Percentiles rank a stretch among this genome's conserved stretches.
These are phyloP conservation scores for Theileria equi DNA, from an alignment of 169 alveolate species.

Conservation along the genomic window DNA sequence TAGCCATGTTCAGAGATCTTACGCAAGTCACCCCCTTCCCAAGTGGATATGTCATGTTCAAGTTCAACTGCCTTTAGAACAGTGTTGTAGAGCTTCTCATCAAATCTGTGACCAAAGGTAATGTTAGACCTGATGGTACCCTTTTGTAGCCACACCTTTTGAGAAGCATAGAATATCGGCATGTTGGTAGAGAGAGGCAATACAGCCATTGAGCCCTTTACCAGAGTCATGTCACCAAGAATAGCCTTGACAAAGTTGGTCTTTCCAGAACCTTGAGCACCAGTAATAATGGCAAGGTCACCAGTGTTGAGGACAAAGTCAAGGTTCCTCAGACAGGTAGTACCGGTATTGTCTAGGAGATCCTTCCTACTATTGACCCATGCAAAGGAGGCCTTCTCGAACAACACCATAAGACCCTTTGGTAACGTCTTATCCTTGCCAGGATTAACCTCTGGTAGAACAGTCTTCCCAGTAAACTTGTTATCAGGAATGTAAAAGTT, in stretches of 20 bases:
- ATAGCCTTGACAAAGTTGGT: slow-evolving; percentile 53
- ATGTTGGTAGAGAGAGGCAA: slow-evolving; percentile 42
- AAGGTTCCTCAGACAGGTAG: not conserved
- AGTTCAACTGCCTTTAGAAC: slow-evolving; percentile 43
- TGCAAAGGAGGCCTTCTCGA: slow-evolving; percentile 9
- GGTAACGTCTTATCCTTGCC: not conserved
- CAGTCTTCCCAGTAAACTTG: not conserved
- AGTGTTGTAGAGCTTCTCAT: slow-evolving; percentile 21
- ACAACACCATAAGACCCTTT: slow-evolving; percentile 17
- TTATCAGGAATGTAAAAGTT: slow-evolving; percentile 27
- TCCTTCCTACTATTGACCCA: slow-evolving; percentile 6
- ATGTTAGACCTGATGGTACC: slow-evolving; percentile 54
- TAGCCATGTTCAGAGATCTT: slow-evolving; percentile 46
- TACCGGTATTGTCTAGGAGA: not conserved
- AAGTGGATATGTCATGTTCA: slow-evolving; percentile 30
- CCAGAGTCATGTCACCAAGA: slow-evolving; percentile 62
- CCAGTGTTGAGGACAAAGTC: slow-evolving; percentile 44
- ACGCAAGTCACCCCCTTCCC: slow-evolving; percentile 59
- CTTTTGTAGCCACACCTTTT: slow-evolving; percentile 48
- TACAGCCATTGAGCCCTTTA: slow-evolving; percentile 61
- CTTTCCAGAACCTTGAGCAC: slow-evolving; percentile 60
- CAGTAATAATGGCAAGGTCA: slow-evolving; percentile 41
- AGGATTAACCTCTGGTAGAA: no score
- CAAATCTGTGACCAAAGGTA: slow-evolving; percentile 31
- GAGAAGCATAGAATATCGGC: slow-evolving; percentile 65